These are phyloP conservation scores for Tulasnella sp. DNA, from an alignment of 768 basidiomycete genomes.

Conservation along the genomic window DNA sequence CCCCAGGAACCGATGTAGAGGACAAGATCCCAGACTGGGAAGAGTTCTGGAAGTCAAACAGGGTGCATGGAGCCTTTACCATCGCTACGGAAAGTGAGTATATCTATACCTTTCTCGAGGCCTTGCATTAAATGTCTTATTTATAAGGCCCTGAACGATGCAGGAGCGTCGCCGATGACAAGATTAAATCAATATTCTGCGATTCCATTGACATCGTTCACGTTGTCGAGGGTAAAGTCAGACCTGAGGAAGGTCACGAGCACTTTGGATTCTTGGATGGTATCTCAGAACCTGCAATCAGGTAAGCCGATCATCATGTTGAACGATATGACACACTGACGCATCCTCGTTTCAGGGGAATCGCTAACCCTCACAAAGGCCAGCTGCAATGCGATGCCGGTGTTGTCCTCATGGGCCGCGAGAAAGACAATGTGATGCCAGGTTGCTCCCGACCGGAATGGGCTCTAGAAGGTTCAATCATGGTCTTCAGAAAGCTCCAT, in stretches of 20 bases:
- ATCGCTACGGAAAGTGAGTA: constrained; percentile 6
- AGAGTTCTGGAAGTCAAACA: constrained; percentile 1
- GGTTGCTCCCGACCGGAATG: background rate
- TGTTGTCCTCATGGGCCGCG: constrained; percentile 14
- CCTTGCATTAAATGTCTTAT: background rate
- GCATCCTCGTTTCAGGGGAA: background rate
- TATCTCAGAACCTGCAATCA: constrained; percentile 6
- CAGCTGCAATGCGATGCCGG: constrained; percentile 10
- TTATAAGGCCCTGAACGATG: background rate
- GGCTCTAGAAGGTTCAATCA: constrained; percentile 5
- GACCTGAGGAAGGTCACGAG: constrained; percentile 10
- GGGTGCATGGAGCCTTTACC: constrained; percentile 9
- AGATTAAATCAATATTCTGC: background rate
- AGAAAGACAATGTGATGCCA: background rate
- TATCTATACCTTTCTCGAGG: background rate
- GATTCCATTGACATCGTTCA: constrained; percentile 1
- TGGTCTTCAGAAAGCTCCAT: constrained; percentile 14
- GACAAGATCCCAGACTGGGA: background rate
- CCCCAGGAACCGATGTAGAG: background rate
- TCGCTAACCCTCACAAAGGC: constrained; percentile 4
- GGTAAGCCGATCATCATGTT: background rate
- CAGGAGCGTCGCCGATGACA: background rate
- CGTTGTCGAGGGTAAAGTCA: background rate
- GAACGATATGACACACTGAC: background rate
- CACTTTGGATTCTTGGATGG: constrained; percentile 14